phyloP scores from a whole-genome alignment of 1,284 basidiomycete species.

The Ustilago loliicola region DNA sequence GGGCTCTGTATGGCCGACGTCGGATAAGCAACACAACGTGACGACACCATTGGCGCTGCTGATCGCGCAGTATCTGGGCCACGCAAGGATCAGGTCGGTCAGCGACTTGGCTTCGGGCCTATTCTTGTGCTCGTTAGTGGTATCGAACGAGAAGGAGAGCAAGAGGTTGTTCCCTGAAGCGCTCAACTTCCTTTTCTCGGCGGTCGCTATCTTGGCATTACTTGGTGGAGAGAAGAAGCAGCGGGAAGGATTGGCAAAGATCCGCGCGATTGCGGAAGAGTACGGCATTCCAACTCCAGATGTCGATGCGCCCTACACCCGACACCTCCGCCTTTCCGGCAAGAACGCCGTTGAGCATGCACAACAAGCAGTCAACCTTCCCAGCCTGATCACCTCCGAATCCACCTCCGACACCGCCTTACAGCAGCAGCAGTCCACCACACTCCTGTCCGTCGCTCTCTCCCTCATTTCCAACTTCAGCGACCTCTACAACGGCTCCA shows the following conservation, averaged over 20 bases:
- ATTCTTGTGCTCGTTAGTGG: conserved; percentile 86
- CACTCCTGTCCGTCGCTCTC: conserved; percentile 48
- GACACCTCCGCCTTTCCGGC: conserved; percentile 25
- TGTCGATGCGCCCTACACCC: conserved; percentile 52
- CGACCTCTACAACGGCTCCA: conserved; percentile 60
- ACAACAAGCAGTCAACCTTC: conserved; percentile 29
- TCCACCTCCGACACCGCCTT: background rate
- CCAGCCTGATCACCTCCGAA: conserved; percentile 28
- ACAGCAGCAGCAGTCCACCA: conserved; percentile 1
- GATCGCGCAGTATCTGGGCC: conserved; percentile 90
- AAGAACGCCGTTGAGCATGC: conserved; percentile 20
- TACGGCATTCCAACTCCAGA: conserved; percentile 67
- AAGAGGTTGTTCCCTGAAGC: conserved; percentile 91
- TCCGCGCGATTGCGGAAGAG: conserved; percentile 43
- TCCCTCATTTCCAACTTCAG: conserved; percentile 52
- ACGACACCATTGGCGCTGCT: conserved; percentile 87
- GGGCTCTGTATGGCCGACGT: conserved; percentile 90
- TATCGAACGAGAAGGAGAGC: conserved; percentile 81
- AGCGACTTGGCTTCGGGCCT: conserved; percentile 85
- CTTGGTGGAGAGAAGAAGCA: conserved; percentile 34
- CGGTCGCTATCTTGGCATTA: conserved; percentile 80
- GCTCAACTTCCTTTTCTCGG: conserved; percentile 82
- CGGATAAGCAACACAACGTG: conserved; percentile 91
- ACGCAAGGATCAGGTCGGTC: conserved; percentile 82
- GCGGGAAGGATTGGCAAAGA: conserved; percentile 47